Evolutionary conservation across 1,284 basidiomycete genomes (phyloP).

Genomic region (Mycena citricolor): DNA sequence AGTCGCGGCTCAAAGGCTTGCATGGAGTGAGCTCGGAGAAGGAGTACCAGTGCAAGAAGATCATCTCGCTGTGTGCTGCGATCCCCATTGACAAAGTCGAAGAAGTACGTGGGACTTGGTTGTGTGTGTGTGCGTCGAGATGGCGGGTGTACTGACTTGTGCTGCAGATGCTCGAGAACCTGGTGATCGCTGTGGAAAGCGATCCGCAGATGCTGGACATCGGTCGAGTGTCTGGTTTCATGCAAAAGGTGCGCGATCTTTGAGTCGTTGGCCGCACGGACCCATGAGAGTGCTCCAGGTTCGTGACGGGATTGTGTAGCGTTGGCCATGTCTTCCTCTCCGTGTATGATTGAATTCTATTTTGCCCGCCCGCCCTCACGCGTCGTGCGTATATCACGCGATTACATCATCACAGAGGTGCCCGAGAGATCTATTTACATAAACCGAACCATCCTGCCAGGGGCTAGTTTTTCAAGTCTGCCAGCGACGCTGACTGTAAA

Average conservation of each 20-base stretch:
- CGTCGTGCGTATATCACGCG: too few species aligned
- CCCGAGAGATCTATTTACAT: too few species aligned
- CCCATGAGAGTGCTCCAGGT: too few species aligned
- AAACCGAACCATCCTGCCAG: too few species aligned
- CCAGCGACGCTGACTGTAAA: too few species aligned
- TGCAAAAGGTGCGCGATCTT: conserved; percentile 65
- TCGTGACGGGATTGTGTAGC: conserved; percentile 70
- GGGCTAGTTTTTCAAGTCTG: too few species aligned
- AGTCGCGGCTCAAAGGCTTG: conserved; percentile 65
- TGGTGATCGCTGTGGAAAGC: conserved; percentile 87
- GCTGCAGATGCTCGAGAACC: conserved; percentile 80
- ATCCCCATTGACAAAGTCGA: conserved; percentile 88
- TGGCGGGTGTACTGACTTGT: conserved; percentile 23
- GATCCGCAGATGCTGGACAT: conserved; percentile 85
- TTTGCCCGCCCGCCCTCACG: too few species aligned
- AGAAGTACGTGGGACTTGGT: conserved; percentile 56
- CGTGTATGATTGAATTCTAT: too few species aligned
- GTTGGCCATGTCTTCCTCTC: too few species aligned
- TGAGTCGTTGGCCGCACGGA: neutral
- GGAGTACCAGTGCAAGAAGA: conserved; percentile 87
- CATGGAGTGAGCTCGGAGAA: conserved; percentile 83
- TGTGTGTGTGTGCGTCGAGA: neutral
- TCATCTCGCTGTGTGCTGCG: conserved; percentile 88
- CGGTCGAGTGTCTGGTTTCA: conserved; percentile 83
- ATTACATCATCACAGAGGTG: too few species aligned